phyloP scores from a whole-genome alignment of 2,329 filamentous ascomycete genomes.

The Hypoxylon sp. region DNA sequence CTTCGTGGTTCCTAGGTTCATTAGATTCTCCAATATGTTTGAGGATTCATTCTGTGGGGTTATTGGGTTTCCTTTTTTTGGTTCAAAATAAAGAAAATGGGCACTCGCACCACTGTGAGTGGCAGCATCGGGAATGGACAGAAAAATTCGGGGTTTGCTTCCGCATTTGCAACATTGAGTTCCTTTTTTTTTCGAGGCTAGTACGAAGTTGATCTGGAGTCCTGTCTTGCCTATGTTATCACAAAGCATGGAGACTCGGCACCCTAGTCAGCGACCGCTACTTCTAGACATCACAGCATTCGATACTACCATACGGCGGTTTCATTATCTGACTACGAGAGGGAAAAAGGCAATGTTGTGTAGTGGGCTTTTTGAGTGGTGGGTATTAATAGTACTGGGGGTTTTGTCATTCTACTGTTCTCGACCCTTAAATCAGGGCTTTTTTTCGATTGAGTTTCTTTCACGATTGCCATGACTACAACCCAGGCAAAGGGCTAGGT shows the following conservation, averaged over 20 bases:
- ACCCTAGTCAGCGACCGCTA: background rate
- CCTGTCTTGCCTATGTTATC: background rate
- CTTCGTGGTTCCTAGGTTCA: constrained; percentile 6
- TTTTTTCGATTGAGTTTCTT: constrained; percentile 43
- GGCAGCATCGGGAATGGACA: constrained; percentile 31
- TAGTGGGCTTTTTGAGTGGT: constrained; percentile 16
- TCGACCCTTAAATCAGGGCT: constrained; percentile 36
- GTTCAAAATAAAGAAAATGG: constrained; percentile 41
- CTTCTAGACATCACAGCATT: constrained; percentile 1
- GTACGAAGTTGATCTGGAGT: background rate
- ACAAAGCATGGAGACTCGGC: background rate
- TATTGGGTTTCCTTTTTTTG: constrained; percentile 30
- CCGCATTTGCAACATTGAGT: constrained; percentile 28
- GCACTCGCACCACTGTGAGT: constrained; percentile 26
- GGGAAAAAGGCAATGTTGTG: constrained; percentile 18
- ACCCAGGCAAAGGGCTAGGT: constrained; percentile 39
- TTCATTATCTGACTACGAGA: constrained; percentile 13
- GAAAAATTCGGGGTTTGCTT: constrained; percentile 36
- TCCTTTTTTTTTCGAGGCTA: constrained; percentile 9
- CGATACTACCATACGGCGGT: constrained; percentile 5
- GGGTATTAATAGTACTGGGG: constrained; percentile 38
- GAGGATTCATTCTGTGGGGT: constrained; percentile 12
- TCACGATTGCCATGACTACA: constrained; percentile 52
- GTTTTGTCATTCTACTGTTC: constrained; percentile 44
- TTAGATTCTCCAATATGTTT: constrained; percentile 25